Base-by-base conservation (phyloP, 176 grass and related monocot species). In the Canna indica region DNA sequence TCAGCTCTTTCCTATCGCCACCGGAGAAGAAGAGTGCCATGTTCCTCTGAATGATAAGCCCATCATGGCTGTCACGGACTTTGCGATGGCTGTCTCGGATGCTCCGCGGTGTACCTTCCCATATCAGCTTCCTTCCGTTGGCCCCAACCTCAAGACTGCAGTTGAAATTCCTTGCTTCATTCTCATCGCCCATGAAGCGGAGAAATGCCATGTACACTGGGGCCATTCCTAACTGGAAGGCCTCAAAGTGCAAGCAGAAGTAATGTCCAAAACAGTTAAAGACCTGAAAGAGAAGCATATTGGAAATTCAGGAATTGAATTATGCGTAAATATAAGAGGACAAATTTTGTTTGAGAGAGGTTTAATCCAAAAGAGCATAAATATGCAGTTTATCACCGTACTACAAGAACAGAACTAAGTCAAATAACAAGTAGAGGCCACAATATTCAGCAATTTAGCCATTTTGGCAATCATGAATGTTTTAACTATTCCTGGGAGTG, bases 1-100 rank as follows among this genome's bases (percentile, higher is more conserved):
- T 66, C 34, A 66, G 35, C 35, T 66, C 63, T 38, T 66, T 66
- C 63, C 63, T 66, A n/a, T 66, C 32, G 12, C 63, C 63, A 14
- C 63, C 63, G 5, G 63, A 66, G 29, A 66, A 66, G 63, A 66
- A 66, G 35, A 66, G 63, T n/a, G 63, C 63, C 63, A 66, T 66
- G 63, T 66, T 66, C 24, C 63, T 66, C 63, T 66, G 63, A 12
- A 66, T 66, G 35, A 66, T 24, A 24, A 66, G 63, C 1, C 63
- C 63, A 13, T 66, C 63, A 66, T 66, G 63, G 20, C 32, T 66
- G 63, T 66, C 63, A 0, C 63, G 63, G 20, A 66, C 63, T 39
- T 66, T 38, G 34, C 63, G 63, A 9, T 66, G 63, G 25, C 63
- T 39, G 22, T 66, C 63, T 1, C 63, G 32, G 29, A 66, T 66